These are phyloP conservation scores for Chalciporus chontae DNA, from an alignment of 768 basidiomycete genomes.

Conservation along the genomic window DNA sequence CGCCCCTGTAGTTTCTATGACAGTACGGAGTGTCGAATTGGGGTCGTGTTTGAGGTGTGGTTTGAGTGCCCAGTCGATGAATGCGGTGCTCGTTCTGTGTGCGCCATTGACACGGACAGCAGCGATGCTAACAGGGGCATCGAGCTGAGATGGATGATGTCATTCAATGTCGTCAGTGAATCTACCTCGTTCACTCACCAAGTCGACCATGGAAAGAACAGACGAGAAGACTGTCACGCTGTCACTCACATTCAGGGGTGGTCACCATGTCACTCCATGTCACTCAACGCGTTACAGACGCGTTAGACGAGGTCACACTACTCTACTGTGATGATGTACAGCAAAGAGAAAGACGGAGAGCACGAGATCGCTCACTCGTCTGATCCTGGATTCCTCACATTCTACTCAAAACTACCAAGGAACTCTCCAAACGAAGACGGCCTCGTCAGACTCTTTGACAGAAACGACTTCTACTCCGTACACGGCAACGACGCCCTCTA, in stretches of 20 bases:
- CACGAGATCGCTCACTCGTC: conserved; percentile 51
- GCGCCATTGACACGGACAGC: conserved; percentile 83
- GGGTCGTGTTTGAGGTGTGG: conserved; percentile 46
- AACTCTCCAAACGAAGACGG: conserved; percentile 73
- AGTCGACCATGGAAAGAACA: conserved; percentile 20
- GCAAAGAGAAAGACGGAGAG: conserved; percentile 58
- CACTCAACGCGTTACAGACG: too few species aligned
- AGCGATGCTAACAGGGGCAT: conserved; percentile 63
- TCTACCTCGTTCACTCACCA: neutral
- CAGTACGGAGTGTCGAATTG: conserved; percentile 49
- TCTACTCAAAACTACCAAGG: conserved; percentile 56
- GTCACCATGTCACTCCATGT: too few species aligned
- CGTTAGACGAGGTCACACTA: too few species aligned
- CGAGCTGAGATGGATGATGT: conserved; percentile 46
- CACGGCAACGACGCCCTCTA: conserved; percentile 89
- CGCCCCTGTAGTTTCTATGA: conserved; percentile 65
- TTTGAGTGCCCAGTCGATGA: conserved; percentile 74
- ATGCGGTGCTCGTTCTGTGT: conserved; percentile 66
- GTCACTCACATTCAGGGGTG: conserved; percentile 15
- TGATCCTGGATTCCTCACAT: conserved; percentile 78
- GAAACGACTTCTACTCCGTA: conserved; percentile 80
- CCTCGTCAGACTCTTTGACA: conserved; percentile 83
- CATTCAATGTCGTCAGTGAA: too few species aligned
- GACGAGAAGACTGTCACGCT: conserved; percentile 13
- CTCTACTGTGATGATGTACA: conserved; percentile 51